These are phyloP conservation scores for Abrus pulchellus DNA, from an alignment of 306 rosid species.

Conservation along the genomic window DNA sequence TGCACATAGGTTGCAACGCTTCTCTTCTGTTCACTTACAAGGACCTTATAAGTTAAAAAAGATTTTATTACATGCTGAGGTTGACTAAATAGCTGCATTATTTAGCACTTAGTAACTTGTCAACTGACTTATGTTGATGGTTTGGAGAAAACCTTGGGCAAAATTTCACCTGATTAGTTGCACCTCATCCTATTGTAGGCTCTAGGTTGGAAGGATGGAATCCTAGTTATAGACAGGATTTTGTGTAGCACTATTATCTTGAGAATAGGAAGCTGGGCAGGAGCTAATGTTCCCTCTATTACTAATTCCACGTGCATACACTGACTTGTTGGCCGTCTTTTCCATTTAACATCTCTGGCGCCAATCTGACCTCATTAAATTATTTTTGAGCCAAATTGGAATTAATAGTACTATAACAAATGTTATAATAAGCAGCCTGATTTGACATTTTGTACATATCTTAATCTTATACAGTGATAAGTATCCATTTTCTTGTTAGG, in stretches of 20 bases:
- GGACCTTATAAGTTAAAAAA: background rate
- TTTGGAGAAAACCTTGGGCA: constrained; percentile 13
- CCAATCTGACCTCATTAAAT: constrained; percentile 1
- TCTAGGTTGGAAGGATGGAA: constrained; percentile 12
- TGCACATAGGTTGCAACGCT: background rate
- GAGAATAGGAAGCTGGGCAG: background rate
- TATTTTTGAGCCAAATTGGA: background rate
- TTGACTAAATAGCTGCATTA: background rate
- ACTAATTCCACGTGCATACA: background rate
- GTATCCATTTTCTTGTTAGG: background rate
- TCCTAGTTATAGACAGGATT: constrained; percentile 8
- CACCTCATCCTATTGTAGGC: background rate
- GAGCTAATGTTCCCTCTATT: background rate
- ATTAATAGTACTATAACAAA: background rate
- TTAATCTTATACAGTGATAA: background rate
- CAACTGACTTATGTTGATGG: background rate
- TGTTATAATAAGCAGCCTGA: background rate
- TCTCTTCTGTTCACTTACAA: background rate
- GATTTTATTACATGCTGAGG: background rate
- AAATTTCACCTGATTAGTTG: background rate
- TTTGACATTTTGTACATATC: constrained; percentile 1
- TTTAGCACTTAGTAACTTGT: background rate
- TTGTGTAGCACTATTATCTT: constrained; percentile 2
- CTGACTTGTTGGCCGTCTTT: constrained; percentile 1
- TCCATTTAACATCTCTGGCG: background rate